Percentiles rank a stretch among this genome's conserved stretches.
Conservation (phyloP, 305 asterid genomes). For the Fraxinus velutina region DNA sequence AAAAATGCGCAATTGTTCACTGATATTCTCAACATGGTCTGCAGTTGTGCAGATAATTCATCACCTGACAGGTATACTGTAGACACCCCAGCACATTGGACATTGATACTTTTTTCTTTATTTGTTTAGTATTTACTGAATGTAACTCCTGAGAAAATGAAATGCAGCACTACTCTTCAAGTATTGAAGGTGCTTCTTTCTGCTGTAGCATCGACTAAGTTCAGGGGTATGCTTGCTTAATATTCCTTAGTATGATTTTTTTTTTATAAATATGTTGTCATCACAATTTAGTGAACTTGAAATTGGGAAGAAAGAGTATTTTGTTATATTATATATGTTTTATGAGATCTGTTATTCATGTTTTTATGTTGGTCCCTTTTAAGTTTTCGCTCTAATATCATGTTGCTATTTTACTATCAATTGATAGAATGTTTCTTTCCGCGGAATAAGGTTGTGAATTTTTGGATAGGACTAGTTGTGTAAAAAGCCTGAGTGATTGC, state of each 20-base stretch:
- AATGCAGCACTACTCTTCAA: slow-evolving; percentile 94
- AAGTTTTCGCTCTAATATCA: slow-evolving; percentile 3
- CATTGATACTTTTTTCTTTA: slow-evolving; percentile 18
- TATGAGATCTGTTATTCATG: neutral
- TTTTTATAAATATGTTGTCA: neutral
- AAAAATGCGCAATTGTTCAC: slow-evolving; percentile 66
- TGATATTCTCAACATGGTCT: slow-evolving; percentile 82
- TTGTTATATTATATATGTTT: neutral
- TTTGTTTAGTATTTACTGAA: slow-evolving; percentile 19
- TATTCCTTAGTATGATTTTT: slow-evolving; percentile 2
- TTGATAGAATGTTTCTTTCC: slow-evolving; percentile 1
- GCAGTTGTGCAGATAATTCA: slow-evolving; percentile 87
- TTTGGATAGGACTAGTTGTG: neutral
- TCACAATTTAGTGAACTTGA: neutral
- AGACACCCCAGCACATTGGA: slow-evolving; percentile 5
- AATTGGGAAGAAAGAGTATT: neutral
- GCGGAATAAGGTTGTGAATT: neutral
- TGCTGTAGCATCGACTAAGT: slow-evolving; percentile 83
- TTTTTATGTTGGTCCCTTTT: neutral
- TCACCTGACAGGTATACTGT: slow-evolving; percentile 85
- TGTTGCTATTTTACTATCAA: slow-evolving; percentile 13
- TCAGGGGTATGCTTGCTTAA: slow-evolving; percentile 65
- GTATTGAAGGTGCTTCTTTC: slow-evolving; percentile 96
- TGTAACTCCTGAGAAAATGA: slow-evolving; percentile 33
- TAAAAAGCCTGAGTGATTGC: neutral